These are phyloP conservation scores for Trichocladium uniseriatum DNA, from an alignment of 495 filamentous ascomycete species.

Conservation along the genomic window DNA sequence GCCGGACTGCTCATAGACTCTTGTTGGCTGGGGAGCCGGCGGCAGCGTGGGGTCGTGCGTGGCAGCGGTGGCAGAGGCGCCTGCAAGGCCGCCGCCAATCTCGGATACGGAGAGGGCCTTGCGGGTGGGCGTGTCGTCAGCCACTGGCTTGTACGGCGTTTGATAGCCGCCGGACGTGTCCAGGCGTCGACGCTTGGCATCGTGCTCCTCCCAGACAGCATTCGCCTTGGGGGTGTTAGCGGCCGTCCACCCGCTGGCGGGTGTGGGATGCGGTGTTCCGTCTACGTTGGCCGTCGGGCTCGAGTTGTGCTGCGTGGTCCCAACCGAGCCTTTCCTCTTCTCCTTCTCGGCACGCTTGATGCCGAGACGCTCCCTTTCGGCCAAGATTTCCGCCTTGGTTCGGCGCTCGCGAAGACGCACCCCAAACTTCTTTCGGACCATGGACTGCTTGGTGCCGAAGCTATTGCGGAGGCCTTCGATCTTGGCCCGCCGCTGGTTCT, in stretches of 20 bases:
- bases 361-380: conserved; percentile 33
- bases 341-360: conserved; percentile 20
- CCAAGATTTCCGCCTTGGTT: conserved; percentile 34
- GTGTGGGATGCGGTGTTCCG: conserved; percentile 1
- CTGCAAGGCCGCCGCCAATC: conserved; percentile 25
- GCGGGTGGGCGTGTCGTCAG: conserved; percentile 17
- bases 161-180: conserved; percentile 17
- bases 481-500: conserved; percentile 21
- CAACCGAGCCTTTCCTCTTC: conserved; percentile 1
- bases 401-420: conserved; percentile 38
- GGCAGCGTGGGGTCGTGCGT: conserved; percentile 25
- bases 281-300: background rate
- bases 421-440: conserved; percentile 41
- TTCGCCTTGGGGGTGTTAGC: conserved; percentile 20
- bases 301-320: background rate
- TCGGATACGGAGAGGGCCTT: conserved; percentile 25
- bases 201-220: conserved; percentile 17
- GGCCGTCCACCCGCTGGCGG: conserved; percentile 20
- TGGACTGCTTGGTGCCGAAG: conserved; percentile 41
- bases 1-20: conserved; percentile 3
- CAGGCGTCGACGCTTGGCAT: conserved; percentile 24
- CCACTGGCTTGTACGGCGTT: conserved; percentile 4
- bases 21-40: conserved; percentile 4
- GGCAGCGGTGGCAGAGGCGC: conserved; percentile 25
- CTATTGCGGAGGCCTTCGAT: conserved; percentile 37